Evolutionary conservation across 2,329 filamentous ascomycete species (phyloP).

Genomic region (Ceratocystis ficicola): DNA sequence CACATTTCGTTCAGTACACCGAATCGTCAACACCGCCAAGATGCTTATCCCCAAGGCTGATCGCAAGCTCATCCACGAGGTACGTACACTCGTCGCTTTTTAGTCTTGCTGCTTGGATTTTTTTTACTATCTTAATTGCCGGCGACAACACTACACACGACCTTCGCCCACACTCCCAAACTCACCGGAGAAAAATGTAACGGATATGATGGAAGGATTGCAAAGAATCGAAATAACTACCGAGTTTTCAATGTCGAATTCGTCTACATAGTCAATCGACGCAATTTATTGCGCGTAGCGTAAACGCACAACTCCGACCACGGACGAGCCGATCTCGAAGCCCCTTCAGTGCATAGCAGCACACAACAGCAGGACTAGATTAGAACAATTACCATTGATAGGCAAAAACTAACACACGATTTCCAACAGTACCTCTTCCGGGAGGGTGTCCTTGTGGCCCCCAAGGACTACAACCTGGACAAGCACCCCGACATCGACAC

Average conservation of each 20-base stretch:
- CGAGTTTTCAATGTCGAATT: background rate
- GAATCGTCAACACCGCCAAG: constrained; percentile 40
- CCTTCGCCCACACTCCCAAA: no score
- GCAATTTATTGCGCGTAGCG: background rate
- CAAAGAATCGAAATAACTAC: constrained; percentile 1
- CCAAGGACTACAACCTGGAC: constrained; percentile 98
- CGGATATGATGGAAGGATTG: constrained; percentile 20
- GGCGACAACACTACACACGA: constrained; percentile 1
- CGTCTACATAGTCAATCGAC: background rate
- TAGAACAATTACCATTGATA: background rate
- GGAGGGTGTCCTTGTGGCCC: constrained; percentile 84
- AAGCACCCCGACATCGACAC: constrained; percentile 98
- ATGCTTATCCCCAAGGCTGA: constrained; percentile 99
- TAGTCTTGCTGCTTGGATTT: constrained; percentile 17
- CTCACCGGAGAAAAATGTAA: background rate
- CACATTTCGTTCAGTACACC: constrained; percentile 22
- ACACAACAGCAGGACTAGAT: background rate
- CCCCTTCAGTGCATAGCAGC: no score
- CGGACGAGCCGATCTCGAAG: constrained; percentile 5
- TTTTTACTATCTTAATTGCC: constrained; percentile 4
- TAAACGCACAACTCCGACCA: constrained; percentile 1
- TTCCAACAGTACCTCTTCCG: constrained; percentile 81
- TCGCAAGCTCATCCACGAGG: constrained; percentile 99
- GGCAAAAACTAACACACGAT: constrained; percentile 20
- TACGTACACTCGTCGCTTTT: constrained; percentile 27